phyloP scores from a whole-genome alignment of 768 basidiomycete species.

The Fistulinella prunicolor region DNA sequence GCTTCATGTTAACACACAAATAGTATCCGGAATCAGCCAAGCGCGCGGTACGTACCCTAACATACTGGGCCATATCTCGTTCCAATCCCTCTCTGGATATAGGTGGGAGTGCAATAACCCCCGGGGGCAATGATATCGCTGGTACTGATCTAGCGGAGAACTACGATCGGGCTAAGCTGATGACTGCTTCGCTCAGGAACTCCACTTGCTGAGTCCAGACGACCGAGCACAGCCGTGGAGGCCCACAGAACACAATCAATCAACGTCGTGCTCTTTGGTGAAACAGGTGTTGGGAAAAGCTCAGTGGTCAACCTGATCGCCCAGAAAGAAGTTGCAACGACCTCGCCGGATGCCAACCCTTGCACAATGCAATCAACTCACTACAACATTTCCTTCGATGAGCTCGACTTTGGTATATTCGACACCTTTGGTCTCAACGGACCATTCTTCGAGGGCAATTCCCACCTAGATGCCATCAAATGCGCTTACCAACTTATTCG shows the following conservation, averaged over 20 bases:
- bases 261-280: constrained; percentile 6
- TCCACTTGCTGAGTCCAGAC: too few species aligned
- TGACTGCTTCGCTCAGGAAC: background rate
- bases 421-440: constrained; percentile 29
- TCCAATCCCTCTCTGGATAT: too few species aligned
- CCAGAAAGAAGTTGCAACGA: background rate
- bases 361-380: constrained; percentile 27
- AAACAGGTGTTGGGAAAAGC: constrained; percentile 7
- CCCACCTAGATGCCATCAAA: background rate
- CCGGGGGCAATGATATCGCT: background rate
- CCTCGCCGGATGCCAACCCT: constrained; percentile 16
- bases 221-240: too few species aligned
- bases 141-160: background rate
- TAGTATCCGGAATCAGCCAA: too few species aligned
- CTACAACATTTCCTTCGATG: constrained; percentile 19
- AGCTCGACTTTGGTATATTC: constrained; percentile 13
- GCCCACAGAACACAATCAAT: background rate
- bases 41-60: too few species aligned
- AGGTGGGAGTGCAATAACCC: too few species aligned
- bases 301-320: constrained; percentile 4
- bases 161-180: background rate
- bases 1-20: too few species aligned
- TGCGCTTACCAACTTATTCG: constrained; percentile 25
- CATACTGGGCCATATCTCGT: too few species aligned
- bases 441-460: background rate